phyloP scores from a whole-genome alignment of 345 rosid genomes.

The Eucalyptus erythrocorys region DNA sequence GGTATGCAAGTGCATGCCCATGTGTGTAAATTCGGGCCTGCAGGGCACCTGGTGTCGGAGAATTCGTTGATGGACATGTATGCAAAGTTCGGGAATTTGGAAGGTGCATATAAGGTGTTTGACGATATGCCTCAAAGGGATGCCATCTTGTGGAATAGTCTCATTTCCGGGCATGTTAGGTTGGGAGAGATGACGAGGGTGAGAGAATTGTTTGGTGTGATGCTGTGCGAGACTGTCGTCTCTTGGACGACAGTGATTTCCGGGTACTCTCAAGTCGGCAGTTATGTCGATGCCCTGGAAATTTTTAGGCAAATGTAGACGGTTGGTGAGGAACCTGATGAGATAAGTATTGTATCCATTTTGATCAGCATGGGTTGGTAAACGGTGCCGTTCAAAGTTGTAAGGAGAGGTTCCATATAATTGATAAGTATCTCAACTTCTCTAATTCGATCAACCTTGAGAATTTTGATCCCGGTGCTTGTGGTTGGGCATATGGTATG shows the following conservation, averaged over 20 bases:
- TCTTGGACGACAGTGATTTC: constrained; percentile 62
- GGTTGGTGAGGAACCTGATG: constrained; percentile 13
- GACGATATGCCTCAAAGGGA: constrained; percentile 50
- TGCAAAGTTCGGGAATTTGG: constrained; percentile 14
- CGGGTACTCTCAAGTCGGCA: constrained; percentile 23
- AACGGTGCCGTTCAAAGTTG: no score
- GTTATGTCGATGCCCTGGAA: constrained; percentile 29
- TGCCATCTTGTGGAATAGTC: constrained; percentile 42
- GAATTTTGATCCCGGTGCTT: no score
- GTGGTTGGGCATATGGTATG: no score
- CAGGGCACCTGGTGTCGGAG: constrained; percentile 15
- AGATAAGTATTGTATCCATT: no score
- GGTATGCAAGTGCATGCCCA: constrained; percentile 41
- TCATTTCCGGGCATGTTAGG: constrained; percentile 47
- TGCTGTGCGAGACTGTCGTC: constrained; percentile 32
- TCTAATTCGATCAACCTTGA: no score
- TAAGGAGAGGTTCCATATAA: no score
- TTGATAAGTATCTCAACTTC: no score
- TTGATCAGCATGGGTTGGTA: no score
- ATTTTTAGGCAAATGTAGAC: constrained; percentile 27
- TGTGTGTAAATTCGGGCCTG: constrained; percentile 27
- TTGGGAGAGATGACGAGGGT: constrained; percentile 41
- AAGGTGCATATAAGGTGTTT: constrained; percentile 25
- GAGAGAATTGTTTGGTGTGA: constrained; percentile 13
- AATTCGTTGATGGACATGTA: constrained; percentile 43